Conservation (phyloP, 768 basidiomycete species). For the Amanita polypyramis region DNA sequence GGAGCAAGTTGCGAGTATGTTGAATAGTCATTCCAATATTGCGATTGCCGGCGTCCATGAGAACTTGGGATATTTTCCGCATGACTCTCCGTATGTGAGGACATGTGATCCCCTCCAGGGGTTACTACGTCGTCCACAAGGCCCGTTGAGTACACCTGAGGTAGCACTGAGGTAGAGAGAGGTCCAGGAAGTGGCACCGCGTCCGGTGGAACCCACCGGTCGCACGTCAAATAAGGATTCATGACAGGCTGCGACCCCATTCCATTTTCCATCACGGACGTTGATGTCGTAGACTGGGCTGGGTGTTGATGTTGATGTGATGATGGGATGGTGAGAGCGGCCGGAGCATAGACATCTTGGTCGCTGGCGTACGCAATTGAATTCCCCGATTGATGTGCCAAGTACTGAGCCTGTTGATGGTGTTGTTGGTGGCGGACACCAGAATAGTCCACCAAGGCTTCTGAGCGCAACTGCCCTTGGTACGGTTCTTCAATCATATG, state of each 20-base stretch:
- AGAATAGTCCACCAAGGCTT: neutral
- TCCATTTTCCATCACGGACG: neutral
- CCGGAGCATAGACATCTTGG: neutral
- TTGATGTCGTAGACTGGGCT: neutral
- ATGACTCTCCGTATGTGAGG: conserved; percentile 12
- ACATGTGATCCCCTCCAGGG: conserved; percentile 10
- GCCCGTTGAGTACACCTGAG: conserved; percentile 69
- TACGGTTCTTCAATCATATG: conserved; percentile 25
- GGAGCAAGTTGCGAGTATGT: conserved; percentile 38
- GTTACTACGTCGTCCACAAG: conserved; percentile 38
- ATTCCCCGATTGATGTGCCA: neutral
- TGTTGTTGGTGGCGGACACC: conserved; percentile 1
- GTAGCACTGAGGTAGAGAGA: conserved; percentile 63
- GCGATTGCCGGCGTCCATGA: conserved; percentile 29
- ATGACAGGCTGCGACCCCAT: neutral
- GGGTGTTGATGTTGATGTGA: neutral
- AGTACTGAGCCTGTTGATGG: neutral
- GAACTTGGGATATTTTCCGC: neutral
- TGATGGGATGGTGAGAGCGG: neutral
- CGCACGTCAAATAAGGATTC: conserved; percentile 21
- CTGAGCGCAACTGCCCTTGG: too few species aligned
- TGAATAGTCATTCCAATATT: conserved; percentile 48
- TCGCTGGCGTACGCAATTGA: neutral
- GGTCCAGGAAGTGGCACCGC: conserved; percentile 29
- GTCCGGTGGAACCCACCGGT: conserved; percentile 31